Conservation (phyloP, 1,284 basidiomycete genomes). For the Cutaneotrichosporon dermatis region DNA sequence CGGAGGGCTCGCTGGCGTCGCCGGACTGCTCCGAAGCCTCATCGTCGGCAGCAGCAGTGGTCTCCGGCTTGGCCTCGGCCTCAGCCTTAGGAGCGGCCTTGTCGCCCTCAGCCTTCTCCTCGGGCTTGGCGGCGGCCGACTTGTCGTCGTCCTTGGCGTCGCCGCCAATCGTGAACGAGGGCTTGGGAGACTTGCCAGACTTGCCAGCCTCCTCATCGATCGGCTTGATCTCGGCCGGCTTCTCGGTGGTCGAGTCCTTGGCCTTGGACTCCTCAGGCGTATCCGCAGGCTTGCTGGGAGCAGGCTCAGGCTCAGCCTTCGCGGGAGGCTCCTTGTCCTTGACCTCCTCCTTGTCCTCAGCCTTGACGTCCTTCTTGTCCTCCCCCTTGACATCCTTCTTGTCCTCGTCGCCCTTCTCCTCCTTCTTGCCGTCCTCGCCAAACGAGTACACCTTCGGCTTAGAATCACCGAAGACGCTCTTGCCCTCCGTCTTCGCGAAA, state of each 20-base stretch:
- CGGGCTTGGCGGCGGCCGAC: neutral
- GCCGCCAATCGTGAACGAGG: neutral
- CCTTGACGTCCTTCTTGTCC: slow-evolving; percentile 1
- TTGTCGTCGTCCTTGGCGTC: neutral
- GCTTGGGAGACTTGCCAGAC: neutral
- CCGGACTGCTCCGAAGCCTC: neutral
- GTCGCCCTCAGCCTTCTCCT: neutral
- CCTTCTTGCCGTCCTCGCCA: neutral
- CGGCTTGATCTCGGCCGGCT: neutral
- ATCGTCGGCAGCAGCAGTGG: neutral
- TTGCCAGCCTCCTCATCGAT: no score
- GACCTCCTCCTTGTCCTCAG: neutral
- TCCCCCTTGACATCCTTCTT: slow-evolving; percentile 3
- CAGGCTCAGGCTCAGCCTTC: neutral
- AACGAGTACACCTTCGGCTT: neutral
- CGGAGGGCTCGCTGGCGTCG: neutral
- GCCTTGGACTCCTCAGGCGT: neutral
- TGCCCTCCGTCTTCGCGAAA: slow-evolving; percentile 13
- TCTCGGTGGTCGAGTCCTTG: neutral
- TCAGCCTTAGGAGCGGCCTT: neutral
- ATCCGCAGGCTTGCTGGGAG: neutral
- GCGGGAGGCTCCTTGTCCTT: neutral
- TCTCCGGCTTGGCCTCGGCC: neutral
- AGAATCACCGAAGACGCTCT: slow-evolving; percentile 18
- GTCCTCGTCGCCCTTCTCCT: neutral